Percentiles rank a stretch among this genome's conserved stretches.
Evolutionary conservation across 2,329 filamentous ascomycete genomes (phyloP).

Genomic region (Talaromyces atroroseus): DNA sequence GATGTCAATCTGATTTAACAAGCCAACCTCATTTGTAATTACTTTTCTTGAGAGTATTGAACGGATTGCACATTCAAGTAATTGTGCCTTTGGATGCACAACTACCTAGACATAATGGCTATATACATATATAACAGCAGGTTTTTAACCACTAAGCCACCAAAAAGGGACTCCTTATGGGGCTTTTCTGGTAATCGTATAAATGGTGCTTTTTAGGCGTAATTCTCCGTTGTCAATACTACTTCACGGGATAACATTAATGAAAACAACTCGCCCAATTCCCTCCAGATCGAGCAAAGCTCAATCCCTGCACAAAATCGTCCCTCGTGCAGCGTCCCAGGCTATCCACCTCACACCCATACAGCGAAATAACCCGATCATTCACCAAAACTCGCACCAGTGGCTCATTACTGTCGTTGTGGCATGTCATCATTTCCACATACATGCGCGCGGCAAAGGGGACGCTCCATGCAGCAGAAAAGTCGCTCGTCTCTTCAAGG

Average conservation of each 20-base stretch:
- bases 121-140: no score
- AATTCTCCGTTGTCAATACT: no score
- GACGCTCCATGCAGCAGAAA: slow-evolving; percentile 72
- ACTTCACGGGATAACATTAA: background rate
- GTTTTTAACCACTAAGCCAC: no score
- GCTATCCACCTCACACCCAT: slow-evolving; percentile 63
- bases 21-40: no score
- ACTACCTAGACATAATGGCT: no score
- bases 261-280: slow-evolving; percentile 51
- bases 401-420: slow-evolving; percentile 51
- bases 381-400: slow-evolving; percentile 76
- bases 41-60: no score
- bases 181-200: no score
- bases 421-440: slow-evolving; percentile 79
- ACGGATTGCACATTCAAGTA: no score
- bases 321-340: slow-evolving; percentile 65
- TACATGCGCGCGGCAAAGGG: slow-evolving; percentile 78
- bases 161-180: no score
- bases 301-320: slow-evolving; percentile 67
- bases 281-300: slow-evolving; percentile 69
- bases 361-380: slow-evolving; percentile 69
- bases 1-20: no score
- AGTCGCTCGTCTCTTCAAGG: slow-evolving; percentile 57
- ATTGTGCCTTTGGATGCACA: no score
- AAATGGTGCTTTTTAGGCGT: no score